These are phyloP conservation scores for Paecilomyces variotii DNA, from an alignment of 2,329 filamentous ascomycete genomes.

Conservation along the genomic window DNA sequence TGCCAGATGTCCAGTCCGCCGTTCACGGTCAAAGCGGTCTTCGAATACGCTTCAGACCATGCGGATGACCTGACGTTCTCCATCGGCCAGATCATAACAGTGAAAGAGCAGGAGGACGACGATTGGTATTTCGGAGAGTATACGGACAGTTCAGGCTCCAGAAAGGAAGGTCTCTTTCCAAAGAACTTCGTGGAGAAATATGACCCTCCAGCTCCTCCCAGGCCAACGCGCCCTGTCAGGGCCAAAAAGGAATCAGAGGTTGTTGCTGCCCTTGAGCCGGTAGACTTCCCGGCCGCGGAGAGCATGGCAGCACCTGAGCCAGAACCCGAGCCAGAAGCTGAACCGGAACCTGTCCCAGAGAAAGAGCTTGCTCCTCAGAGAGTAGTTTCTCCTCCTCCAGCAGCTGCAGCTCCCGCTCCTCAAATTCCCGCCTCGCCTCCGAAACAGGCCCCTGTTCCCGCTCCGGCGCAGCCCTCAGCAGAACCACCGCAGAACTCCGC, in stretches of 20 bases:
- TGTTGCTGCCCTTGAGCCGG: constrained; percentile 28
- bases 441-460: constrained; percentile 21
- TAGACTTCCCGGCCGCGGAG: constrained; percentile 23
- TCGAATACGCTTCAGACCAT: constrained; percentile 86
- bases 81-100: constrained; percentile 81
- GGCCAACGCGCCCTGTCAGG: constrained; percentile 64
- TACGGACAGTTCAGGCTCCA: constrained; percentile 63
- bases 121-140: constrained; percentile 95
- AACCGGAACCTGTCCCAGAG: constrained; percentile 6
- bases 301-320: constrained; percentile 28
- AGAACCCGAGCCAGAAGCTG: constrained; percentile 27
- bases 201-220: constrained; percentile 81
- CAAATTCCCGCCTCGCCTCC: constrained; percentile 19
- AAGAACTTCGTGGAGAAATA: constrained; percentile 96
- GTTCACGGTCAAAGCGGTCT: constrained; percentile 94
- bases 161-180: constrained; percentile 81
- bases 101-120: constrained; percentile 82
- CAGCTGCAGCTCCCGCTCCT: constrained; percentile 14
- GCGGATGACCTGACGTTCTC: constrained; percentile 90
- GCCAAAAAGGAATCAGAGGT: constrained; percentile 55
- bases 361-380: constrained; percentile 13
- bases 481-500: constrained; percentile 34
- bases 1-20: constrained; percentile 59
- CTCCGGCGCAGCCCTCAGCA: constrained; percentile 26
- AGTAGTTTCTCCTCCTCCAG: constrained; percentile 14